Conservation (phyloP, 305 asterid species). For the Fraxinus dipetala region DNA sequence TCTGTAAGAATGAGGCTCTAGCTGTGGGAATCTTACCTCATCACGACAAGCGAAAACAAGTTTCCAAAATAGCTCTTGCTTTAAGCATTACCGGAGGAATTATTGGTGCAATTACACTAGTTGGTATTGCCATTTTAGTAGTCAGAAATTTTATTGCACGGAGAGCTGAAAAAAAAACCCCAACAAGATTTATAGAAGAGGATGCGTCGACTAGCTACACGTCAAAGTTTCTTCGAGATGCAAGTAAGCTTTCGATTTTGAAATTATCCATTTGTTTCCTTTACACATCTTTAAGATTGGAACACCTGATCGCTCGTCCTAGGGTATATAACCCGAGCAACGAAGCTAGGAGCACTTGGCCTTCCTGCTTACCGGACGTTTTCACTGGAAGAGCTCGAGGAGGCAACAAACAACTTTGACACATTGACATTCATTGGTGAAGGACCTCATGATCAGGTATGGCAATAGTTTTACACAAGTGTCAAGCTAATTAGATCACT, state of each 20-base stretch:
- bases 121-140: conserved; percentile 33
- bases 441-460: conserved; percentile 73
- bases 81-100: conserved; percentile 55
- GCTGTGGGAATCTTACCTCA: conserved; percentile 80
- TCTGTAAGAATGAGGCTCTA: conserved; percentile 69
- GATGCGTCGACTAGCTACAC: conserved; percentile 55
- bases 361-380: conserved; percentile 71
- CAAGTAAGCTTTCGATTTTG: conserved; percentile 50
- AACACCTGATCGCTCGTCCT: not conserved
- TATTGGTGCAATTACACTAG: conserved; percentile 47
- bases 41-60: conserved; percentile 34
- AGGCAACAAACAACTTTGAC: conserved; percentile 66
- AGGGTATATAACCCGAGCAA: conserved; percentile 76
- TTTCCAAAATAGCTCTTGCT: conserved; percentile 43
- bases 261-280: not conserved
- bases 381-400: conserved; percentile 73
- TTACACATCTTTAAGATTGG: not conserved
- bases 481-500: not conserved
- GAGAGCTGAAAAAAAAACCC: conserved; percentile 30
- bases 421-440: conserved; percentile 59
- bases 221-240: conserved; percentile 68
- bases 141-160: conserved; percentile 43
- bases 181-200: conserved; percentile 39
- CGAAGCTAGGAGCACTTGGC: conserved; percentile 65
- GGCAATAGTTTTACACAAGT: not conserved